These are phyloP conservation scores for Leishmania major DNA, from an alignment of 208 protist genomes.

Conservation along the genomic window DNA sequence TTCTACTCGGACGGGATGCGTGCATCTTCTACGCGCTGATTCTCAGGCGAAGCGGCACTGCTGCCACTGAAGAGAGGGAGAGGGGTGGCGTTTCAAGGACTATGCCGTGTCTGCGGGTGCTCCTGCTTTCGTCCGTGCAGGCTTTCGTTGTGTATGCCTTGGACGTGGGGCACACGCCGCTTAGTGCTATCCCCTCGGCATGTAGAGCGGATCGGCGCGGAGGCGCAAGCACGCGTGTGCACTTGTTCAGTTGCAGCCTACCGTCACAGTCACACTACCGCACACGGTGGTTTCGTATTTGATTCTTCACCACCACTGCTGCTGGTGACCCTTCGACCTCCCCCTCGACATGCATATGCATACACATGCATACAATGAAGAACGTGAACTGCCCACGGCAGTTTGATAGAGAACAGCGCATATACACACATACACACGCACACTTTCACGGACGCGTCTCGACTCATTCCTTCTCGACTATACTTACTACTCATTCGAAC, in stretches of 20 bases:
- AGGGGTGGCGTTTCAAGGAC: not conserved
- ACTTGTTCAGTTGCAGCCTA: no score
- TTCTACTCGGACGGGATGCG: not conserved
- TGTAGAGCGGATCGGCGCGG: no score
- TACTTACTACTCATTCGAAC: not conserved
- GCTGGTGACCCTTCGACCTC: not conserved
- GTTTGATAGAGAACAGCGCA: not conserved
- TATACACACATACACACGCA: conserved; percentile 4
- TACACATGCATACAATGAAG: not conserved
- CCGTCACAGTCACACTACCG: not conserved
- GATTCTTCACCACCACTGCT: not conserved
- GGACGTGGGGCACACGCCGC: not conserved
- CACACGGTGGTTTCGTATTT: not conserved
- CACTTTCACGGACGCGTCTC: not conserved
- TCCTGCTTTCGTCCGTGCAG: conserved; percentile 11
- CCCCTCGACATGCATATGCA: not conserved
- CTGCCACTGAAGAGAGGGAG: not conserved
- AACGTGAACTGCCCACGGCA: not conserved
- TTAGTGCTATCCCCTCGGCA: no score
- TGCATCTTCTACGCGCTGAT: not conserved
- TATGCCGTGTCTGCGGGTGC: conserved; percentile 2
- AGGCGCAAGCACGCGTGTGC: no score
- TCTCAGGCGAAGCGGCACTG: not conserved
- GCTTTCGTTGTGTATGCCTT: not conserved
- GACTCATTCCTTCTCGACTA: not conserved